Conservation (phyloP, 768 basidiomycete species). For the Cytidiella melzeri region DNA sequence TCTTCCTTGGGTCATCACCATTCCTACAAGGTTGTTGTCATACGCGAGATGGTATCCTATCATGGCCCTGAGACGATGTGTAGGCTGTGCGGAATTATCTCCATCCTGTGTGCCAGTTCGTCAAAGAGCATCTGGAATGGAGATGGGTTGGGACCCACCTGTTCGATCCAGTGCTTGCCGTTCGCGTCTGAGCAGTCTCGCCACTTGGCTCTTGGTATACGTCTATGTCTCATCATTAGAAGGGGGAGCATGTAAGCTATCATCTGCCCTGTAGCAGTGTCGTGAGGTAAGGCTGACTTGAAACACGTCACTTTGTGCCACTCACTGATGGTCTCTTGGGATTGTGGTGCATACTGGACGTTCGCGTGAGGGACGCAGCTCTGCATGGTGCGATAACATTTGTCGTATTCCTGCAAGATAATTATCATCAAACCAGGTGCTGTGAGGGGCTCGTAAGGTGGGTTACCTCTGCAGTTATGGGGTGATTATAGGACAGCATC, state of each 20-base stretch:
- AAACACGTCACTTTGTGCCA: conserved; percentile 15
- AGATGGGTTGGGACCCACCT: conserved; percentile 34
- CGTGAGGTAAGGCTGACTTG: conserved; percentile 7
- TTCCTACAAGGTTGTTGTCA: conserved; percentile 67
- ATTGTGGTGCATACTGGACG: conserved; percentile 47
- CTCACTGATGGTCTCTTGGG: conserved; percentile 66
- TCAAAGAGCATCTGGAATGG: neutral
- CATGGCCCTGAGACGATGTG: conserved; percentile 63
- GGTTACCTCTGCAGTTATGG: conserved; percentile 59
- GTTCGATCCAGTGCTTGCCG: conserved; percentile 82
- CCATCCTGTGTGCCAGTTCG: conserved; percentile 32
- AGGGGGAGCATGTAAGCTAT: conserved; percentile 72
- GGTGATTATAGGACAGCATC: conserved; percentile 75
- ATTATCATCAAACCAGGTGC: conserved; percentile 8
- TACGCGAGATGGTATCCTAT: conserved; percentile 74
- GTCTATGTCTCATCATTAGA: conserved; percentile 81
- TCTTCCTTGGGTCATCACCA: conserved; percentile 79
- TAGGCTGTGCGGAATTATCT: conserved; percentile 52
- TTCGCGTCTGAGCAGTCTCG: conserved; percentile 50
- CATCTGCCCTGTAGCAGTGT: conserved; percentile 45
- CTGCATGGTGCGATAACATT: conserved; percentile 52
- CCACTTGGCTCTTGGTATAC: conserved; percentile 74
- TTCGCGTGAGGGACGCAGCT: conserved; percentile 55
- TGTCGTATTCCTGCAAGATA: conserved; percentile 60
- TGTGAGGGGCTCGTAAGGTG: neutral